Conservation (phyloP, 2,329 filamentous ascomycete genomes). For the Pyricularia sp. region DNA sequence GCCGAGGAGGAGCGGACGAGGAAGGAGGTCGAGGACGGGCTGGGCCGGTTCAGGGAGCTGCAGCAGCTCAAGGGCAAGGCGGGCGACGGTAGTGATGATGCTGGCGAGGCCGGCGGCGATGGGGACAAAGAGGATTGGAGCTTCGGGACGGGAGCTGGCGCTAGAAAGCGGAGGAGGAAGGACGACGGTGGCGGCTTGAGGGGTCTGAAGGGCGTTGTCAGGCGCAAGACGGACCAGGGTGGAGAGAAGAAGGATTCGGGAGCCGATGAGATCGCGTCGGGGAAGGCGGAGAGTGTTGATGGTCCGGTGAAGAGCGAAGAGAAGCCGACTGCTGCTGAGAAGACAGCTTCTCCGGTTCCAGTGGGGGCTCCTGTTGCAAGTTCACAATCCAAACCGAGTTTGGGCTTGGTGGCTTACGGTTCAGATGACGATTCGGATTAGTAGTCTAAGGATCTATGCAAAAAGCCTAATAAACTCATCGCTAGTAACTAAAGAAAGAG, state of each 20-base stretch:
- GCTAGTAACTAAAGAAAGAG: neutral
- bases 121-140: conserved; percentile 7
- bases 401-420: conserved; percentile 40
- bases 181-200: conserved; percentile 6
- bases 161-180: conserved; percentile 10
- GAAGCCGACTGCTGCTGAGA: conserved; percentile 17
- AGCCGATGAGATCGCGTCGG: conserved; percentile 7
- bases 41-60: conserved; percentile 41
- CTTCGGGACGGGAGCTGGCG: neutral
- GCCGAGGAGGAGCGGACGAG: conserved; percentile 40
- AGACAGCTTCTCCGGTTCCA: neutral
- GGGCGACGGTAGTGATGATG: neutral
- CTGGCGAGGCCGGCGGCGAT: conserved; percentile 2
- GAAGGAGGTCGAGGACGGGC: conserved; percentile 42
- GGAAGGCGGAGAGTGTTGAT: neutral
- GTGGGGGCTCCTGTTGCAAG: neutral
- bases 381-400: conserved; percentile 13
- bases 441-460: neutral
- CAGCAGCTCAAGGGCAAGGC: conserved; percentile 20
- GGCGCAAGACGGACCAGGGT: conserved; percentile 6
- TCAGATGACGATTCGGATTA: conserved; percentile 32
- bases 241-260: conserved; percentile 8
- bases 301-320: conserved; percentile 12
- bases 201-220: conserved; percentile 10
- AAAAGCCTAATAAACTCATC: neutral